Evolutionary conservation across 257 asterid species (phyloP).

Genomic region (Solanum tarijense): DNA sequence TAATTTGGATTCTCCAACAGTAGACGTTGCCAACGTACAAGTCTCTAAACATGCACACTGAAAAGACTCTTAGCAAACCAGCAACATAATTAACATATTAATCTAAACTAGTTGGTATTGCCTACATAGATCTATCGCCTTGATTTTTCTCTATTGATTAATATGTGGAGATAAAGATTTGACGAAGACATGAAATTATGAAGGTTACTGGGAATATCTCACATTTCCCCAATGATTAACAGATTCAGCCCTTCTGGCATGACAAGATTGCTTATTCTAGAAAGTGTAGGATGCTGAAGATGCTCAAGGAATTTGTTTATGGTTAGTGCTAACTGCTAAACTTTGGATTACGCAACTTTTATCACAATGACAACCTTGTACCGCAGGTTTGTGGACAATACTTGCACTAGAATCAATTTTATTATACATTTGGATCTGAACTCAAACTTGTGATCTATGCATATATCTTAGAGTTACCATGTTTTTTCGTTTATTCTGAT

Average conservation of each 20-base stretch:
- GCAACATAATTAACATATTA: background rate
- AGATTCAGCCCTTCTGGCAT: constrained; percentile 5
- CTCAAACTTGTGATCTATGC: background rate
- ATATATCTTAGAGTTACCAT: background rate
- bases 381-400: constrained; percentile 51
- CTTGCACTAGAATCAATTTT: background rate
- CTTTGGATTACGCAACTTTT: constrained; percentile 41
- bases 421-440: background rate
- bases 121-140: background rate
- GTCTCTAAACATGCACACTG: background rate
- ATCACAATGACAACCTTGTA: constrained; percentile 67
- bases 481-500: background rate
- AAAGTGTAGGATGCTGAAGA: constrained; percentile 28
- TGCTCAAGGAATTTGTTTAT: constrained; percentile 46
- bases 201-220: background rate
- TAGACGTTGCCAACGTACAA: background rate
- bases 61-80: background rate
- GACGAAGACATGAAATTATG: background rate
- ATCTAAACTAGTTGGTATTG: background rate
- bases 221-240: constrained; percentile 8
- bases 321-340: constrained; percentile 26
- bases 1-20: background rate
- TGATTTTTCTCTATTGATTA: background rate
- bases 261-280: constrained; percentile 8
- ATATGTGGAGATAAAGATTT: background rate